Conservation (phyloP, 176 grass and related monocot genomes). For the Hordeum marinum region DNA sequence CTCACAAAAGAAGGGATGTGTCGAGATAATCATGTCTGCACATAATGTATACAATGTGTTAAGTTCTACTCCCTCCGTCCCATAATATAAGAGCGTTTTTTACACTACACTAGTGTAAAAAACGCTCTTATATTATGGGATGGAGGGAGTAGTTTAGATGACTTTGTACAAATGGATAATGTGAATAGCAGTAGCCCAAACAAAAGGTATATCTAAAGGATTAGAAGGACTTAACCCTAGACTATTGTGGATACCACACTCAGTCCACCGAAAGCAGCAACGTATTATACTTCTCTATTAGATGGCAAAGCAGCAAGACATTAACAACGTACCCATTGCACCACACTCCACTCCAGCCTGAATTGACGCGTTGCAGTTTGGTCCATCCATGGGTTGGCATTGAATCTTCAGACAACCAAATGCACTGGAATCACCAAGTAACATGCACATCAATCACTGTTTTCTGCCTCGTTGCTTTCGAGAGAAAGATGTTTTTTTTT, state of each 20-base stretch:
- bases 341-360: background rate
- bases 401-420: background rate
- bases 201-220: background rate
- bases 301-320: background rate
- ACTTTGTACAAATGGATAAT: too few species aligned
- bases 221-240: background rate
- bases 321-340: background rate
- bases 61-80: too few species aligned
- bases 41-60: too few species aligned
- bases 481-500: background rate
- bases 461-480: conserved; percentile 6
- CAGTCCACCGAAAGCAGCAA: background rate
- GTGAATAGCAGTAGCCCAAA: background rate
- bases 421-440: background rate
- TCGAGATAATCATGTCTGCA: background rate
- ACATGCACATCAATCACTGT: background rate
- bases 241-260: background rate
- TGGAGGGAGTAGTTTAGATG: too few species aligned
- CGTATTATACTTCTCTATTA: background rate
- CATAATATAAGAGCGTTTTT: too few species aligned
- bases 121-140: too few species aligned
- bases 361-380: background rate
- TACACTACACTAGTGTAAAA: too few species aligned
- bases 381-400: background rate
- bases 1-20: background rate